Percentiles rank a stretch among this genome's conserved stretches.
Conservation (phyloP, 495 filamentous ascomycete species). For the Neurospora sp. region DNA sequence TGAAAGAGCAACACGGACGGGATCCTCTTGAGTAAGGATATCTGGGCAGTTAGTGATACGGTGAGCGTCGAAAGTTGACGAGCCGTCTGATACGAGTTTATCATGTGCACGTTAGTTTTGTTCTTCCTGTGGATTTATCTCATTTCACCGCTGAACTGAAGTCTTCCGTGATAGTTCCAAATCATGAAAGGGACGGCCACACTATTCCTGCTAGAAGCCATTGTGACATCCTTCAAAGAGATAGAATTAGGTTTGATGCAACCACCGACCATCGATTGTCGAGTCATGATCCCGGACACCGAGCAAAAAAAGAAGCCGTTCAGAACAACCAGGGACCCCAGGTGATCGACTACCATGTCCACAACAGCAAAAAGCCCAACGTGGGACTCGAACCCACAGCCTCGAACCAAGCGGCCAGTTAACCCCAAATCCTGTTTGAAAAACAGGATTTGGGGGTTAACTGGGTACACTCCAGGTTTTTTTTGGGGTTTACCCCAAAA, state of each 20-base stretch:
- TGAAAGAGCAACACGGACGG: conserved; percentile 35
- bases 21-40: conserved; percentile 20
- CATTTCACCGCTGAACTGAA: too few relatives aligned
- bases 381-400: neutral
- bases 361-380: neutral
- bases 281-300: neutral
- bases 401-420: too few relatives aligned
- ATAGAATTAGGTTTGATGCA: too few relatives aligned
- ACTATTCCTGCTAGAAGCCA: too few relatives aligned
- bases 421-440: too few relatives aligned
- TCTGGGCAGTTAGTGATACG: neutral
- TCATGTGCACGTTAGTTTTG: neutral
- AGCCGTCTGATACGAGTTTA: neutral
- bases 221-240: too few relatives aligned
- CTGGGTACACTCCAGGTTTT: too few relatives aligned
- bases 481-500: neutral
- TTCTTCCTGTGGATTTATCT: neutral
- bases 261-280: neutral
- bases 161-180: too few relatives aligned
- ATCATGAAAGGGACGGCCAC: too few relatives aligned
- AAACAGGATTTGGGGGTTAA: too few relatives aligned
- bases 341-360: neutral
- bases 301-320: neutral
- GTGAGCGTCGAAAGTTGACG: neutral
- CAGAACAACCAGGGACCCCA: neutral